Evolutionary conservation across 495 filamentous ascomycete species (phyloP).

Genomic region (Penicillium egyptiacum): DNA sequence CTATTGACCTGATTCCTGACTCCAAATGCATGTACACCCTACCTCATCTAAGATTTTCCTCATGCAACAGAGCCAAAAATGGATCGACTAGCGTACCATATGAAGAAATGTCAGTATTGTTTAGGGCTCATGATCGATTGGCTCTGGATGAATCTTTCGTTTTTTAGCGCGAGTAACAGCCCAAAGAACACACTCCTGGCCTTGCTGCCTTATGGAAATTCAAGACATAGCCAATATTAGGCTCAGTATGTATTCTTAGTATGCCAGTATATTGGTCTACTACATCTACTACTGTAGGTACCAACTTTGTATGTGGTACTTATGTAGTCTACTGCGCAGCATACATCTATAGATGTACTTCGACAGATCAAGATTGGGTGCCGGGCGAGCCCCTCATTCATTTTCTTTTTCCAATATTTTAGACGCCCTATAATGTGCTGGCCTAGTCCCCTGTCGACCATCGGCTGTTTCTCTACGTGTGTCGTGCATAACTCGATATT

Average conservation of each 20-base stretch:
- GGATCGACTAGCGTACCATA: not conserved
- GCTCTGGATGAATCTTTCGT: slow-evolving; percentile 29
- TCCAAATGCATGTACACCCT: not conserved
- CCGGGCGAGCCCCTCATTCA: slow-evolving; percentile 6
- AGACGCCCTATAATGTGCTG: slow-evolving; percentile 7
- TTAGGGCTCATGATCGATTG: slow-evolving; percentile 25
- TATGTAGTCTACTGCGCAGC: slow-evolving; percentile 9
- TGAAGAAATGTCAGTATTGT: slow-evolving; percentile 1
- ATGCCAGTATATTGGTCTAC: not conserved
- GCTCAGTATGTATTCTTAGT: not conserved
- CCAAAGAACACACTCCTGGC: slow-evolving; percentile 9
- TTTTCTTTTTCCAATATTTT: not conserved
- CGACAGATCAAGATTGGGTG: slow-evolving; percentile 8
- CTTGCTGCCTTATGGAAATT: slow-evolving; percentile 25
- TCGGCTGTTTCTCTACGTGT: slow-evolving; percentile 15
- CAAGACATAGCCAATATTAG: slow-evolving; percentile 3
- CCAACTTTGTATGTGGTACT: not conserved
- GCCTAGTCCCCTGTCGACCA: slow-evolving; percentile 13
- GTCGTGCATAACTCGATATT: slow-evolving; percentile 12
- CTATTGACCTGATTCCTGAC: not conserved
- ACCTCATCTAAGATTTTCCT: not conserved
- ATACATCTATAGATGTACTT: slow-evolving; percentile 5
- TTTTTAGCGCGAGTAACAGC: slow-evolving; percentile 13
- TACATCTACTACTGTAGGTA: slow-evolving; percentile 3
- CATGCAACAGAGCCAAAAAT: not conserved